Evolutionary conservation across 768 basidiomycete genomes (phyloP), one percentile per base, ranked within the genome.

Genomic region (Coprinopsis marcescibilis): DNA sequence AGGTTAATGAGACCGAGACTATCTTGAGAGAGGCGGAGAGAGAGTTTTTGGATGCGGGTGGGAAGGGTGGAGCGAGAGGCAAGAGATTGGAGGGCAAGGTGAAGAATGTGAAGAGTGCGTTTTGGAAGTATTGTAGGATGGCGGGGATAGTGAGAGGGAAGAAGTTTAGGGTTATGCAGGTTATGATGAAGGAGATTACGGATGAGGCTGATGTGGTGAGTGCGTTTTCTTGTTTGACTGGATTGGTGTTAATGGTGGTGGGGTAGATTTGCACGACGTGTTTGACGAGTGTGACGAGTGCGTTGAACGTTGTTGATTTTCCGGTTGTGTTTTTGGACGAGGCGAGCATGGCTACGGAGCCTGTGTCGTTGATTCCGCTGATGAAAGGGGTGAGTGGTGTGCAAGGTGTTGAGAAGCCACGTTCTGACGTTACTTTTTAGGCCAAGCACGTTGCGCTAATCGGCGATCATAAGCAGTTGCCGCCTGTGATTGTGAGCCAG

Each of bases 401-500:
- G n/a, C n/a, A n/a, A n/a, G n/a, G n/a, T n/a, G 29, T 32, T 8
- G 8, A 8, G 29, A 8, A 8, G 29, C 29, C 8, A 32, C 29
- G 29, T 8, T 32, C 29, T 8, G n/a, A 8, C 29, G 29, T 32
- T 17, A 37, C 8, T 17, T 17, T 11, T 40, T 52, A 93, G 90
- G 84, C 83, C 6, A 74, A 70, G 43, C 93, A 96, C 56, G 72
- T 90, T 25, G 80, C 90, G 1, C 77, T 97, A 37, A 94, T 97
- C 55, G 93, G 93, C n/a, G 93, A 97, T 65, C 93, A 97, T 65
- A 95, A 95, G 58, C 93, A 97, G 60, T 72, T 97, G 8, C 91
- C 93, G 6, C 91, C 93, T 0, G 79, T 95, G 51, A 89, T 95
- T 48, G 71, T 79, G 17, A 90, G 86, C 51, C 72, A 73, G 17